Percentiles rank a stretch among this genome's conserved stretches.
Evolutionary conservation across 805 yeast species (phyloP).

Genomic region (Lipomyces spencermartinsiae): DNA sequence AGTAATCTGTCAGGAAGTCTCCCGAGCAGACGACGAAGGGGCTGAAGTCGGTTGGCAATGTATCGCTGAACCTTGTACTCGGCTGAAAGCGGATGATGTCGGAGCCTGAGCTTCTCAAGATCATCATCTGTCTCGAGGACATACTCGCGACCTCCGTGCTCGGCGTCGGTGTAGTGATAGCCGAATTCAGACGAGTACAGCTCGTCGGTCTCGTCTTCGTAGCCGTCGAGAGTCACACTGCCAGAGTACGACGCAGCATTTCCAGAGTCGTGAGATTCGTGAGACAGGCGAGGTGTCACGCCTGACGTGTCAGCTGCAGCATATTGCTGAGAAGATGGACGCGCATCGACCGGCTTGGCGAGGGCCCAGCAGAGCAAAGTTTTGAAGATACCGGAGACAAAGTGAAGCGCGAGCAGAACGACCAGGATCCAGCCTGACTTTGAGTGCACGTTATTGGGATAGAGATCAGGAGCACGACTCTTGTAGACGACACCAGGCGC

Average conservation of each 20-base stretch:
- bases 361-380: conserved; percentile 55
- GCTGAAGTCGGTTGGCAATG: conserved; percentile 25
- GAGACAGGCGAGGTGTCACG: not conserved
- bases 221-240: conserved; percentile 29
- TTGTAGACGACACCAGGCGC: conserved; percentile 59
- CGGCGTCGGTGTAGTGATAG: conserved; percentile 44
- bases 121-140: conserved; percentile 30
- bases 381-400: conserved; percentile 58
- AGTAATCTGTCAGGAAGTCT: conserved; percentile 40
- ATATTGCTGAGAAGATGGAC: not conserved
- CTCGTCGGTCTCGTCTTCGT: conserved; percentile 17
- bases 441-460: conserved; percentile 77
- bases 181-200: conserved; percentile 24
- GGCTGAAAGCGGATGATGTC: conserved; percentile 28
- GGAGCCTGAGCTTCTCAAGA: conserved; percentile 27
- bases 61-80: conserved; percentile 34
- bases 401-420: conserved; percentile 60
- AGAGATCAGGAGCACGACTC: conserved; percentile 65
- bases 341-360: conserved; percentile 12
- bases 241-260: conserved; percentile 17
- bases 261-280: conserved; percentile 13
- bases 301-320: not conserved
- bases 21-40: conserved; percentile 28
- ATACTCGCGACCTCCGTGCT: conserved; percentile 41
- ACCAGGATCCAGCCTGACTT: conserved; percentile 68